phyloP scores from a whole-genome alignment of 2,329 filamentous ascomycete species.

The Aureobasidium sp. region DNA sequence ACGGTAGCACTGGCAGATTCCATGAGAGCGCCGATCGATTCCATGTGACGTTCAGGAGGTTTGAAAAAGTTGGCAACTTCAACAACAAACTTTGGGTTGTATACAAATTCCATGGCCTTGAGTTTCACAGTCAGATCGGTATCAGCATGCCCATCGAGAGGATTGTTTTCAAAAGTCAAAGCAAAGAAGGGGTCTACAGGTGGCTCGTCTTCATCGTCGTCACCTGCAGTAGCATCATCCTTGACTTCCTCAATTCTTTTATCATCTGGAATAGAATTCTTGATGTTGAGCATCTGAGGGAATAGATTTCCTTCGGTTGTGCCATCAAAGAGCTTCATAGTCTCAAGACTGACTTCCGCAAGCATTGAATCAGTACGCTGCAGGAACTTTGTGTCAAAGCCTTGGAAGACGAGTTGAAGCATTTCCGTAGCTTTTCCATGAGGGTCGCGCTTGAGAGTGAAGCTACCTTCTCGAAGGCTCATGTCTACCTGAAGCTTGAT shows the following conservation, averaged over 20 bases:
- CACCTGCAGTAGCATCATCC: constrained; percentile 37
- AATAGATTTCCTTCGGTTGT: constrained; percentile 87
- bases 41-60: constrained; percentile 94
- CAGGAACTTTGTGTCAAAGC: constrained; percentile 83
- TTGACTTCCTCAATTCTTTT: constrained; percentile 43
- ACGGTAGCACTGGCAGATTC: constrained; percentile 93
- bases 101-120: constrained; percentile 93
- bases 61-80: constrained; percentile 94
- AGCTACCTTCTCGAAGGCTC: constrained; percentile 90
- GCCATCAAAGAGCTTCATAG: constrained; percentile 89
- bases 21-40: constrained; percentile 92
- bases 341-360: constrained; percentile 81
- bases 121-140: constrained; percentile 83
- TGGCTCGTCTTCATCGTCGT: constrained; percentile 41
- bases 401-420: constrained; percentile 86
- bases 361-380: constrained; percentile 88
- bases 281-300: constrained; percentile 91
- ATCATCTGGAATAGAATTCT: constrained; percentile 57
- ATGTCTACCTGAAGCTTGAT: constrained; percentile 90
- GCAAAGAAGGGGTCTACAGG: constrained; percentile 79
- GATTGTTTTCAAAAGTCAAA: constrained; percentile 88
- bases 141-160: constrained; percentile 85
- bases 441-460: constrained; percentile 81
- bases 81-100: constrained; percentile 89
- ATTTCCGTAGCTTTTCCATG: constrained; percentile 74